Evolutionary conservation across 1,139 yeast species (phyloP).

Genomic region (Diutina scorzettiae): DNA sequence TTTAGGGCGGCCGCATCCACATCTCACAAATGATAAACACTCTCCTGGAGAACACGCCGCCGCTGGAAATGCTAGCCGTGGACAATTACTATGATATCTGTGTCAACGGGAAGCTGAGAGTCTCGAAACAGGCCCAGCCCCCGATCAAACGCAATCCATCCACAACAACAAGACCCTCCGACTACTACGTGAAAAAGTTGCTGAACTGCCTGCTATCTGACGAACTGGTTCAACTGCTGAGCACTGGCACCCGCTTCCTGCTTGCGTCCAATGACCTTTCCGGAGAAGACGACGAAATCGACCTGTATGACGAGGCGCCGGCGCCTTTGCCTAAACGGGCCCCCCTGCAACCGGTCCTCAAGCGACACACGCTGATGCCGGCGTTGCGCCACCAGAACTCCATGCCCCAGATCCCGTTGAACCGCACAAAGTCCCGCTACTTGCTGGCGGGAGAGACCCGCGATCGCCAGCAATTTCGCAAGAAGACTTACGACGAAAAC

Average conservation of each 20-base stretch:
- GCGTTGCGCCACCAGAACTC: background rate
- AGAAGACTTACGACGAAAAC: constrained; percentile 32
- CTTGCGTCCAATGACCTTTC: background rate
- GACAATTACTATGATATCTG: constrained; percentile 6
- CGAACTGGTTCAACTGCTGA: constrained; percentile 5
- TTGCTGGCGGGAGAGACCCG: constrained; percentile 26
- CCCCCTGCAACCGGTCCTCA: background rate
- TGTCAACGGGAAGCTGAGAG: background rate
- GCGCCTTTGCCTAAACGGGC: background rate
- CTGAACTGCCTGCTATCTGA: constrained; percentile 6
- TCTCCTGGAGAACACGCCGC: background rate
- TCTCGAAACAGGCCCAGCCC: background rate
- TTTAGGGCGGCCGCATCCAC: constrained; percentile 2
- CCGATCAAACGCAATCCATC: background rate
- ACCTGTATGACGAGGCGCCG: background rate
- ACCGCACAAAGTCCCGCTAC: constrained; percentile 26
- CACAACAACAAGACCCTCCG: background rate
- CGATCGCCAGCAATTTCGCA: constrained; percentile 27
- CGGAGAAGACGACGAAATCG: background rate
- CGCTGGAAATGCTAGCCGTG: background rate
- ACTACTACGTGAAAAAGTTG: constrained; percentile 4
- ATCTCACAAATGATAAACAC: constrained; percentile 2
- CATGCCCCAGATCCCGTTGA: constrained; percentile 10
- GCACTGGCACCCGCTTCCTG: constrained; percentile 3
- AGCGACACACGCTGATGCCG: constrained; percentile 5